Base-by-base conservation (phyloP, 169 alveolate genomes). In the Cryptosporidium ubiquitum region DNA sequence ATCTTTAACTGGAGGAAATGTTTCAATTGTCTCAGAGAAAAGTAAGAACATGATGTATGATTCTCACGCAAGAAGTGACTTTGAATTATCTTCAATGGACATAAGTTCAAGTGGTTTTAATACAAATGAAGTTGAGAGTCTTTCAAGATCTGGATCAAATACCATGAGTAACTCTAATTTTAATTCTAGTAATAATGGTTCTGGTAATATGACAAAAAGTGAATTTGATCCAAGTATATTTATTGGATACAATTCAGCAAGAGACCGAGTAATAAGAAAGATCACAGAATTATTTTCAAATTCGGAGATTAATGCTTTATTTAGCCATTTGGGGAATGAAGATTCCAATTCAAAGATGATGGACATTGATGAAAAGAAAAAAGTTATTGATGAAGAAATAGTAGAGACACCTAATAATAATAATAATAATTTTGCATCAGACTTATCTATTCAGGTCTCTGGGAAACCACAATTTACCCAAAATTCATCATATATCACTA, bases 181-280 rank as follows among this genome's bases (percentile, higher is more conserved):
- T 42, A 7, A 7, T 42, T 42, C 52, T 42, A 42, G 52, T 7
- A 12, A 12, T 42, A 12, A 55, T 20, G n/a, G 37, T 26, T n/a
- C 10, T 55, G 51, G 47, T 33, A 33, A 64, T 37, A 12, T 10
- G 40, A 52, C 40, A 1, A 49, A 35, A 4, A 52, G 29, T 71
- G 51, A 66, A n/a, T 79, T 79, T 37, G 89, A 79, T 47, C 73
- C 89, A 79, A 79, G 79, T 37, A 79, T 79, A 42, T 79, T 79
- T 39, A 61, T 79, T 39, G 89, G 89, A 0, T 79, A 79, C 35
- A 79, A 79, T 26, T 58, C 75, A 18, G 89, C 89, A 26, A 58
- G 89, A 16, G 89, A 79, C 7, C 35, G 68, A 7, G 89, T 79
- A 6, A 58, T 79, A 42, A 58, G 89, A 29, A 58, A 33, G 26